Evolutionary conservation across 306 rosid species (phyloP), one percentile per base, ranked within the genome.

Genomic region (Cicer yamashitae): DNA sequence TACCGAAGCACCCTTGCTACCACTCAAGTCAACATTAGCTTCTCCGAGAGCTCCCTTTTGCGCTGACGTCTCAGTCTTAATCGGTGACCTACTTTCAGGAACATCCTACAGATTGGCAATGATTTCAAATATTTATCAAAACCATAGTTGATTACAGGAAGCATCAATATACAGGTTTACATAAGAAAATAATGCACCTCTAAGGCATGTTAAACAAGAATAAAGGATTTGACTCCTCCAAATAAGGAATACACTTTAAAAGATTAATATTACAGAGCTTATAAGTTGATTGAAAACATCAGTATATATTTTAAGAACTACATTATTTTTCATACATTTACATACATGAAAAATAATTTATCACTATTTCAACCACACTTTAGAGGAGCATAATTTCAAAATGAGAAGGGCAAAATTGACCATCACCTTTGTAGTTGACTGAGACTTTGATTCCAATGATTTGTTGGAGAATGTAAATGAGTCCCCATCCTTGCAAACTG

Each of bases 401-500:
- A 67, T 61, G 17, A 37, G 50, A 46, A 25, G 13, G 52, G 73
- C 46, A 76, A 43, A 40, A 69, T n/a, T 37, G 56, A 34, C 30
- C 41, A 37, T 53, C 73, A 94, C 99, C 96, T 84, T 92, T 34
- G 84, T 61, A 68, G 83, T 70, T 70, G 90, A 84, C 76, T 76
- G 90, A 46, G 96, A 90, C 74, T 83, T 88, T 18, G 90, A 85
- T 83, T 89, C 96, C 63, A 73, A 69, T 61, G 94, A 86, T 83
- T 87, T 88, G 82, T 81, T 84, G 53, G 91, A 86, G 82, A 96
- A 92, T 34, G 99, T 82, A 78, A 92, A 89, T 10, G 93, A 81
- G 75, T 88, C 96, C 44, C 93, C 97, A 38, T 92, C 98, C 88
- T 92, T 92, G 63, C 97, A 94, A 53, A 92, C 93, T 6, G 93